Conservation (phyloP, 768 basidiomycete genomes). For the Boletus eberwhitei region DNA sequence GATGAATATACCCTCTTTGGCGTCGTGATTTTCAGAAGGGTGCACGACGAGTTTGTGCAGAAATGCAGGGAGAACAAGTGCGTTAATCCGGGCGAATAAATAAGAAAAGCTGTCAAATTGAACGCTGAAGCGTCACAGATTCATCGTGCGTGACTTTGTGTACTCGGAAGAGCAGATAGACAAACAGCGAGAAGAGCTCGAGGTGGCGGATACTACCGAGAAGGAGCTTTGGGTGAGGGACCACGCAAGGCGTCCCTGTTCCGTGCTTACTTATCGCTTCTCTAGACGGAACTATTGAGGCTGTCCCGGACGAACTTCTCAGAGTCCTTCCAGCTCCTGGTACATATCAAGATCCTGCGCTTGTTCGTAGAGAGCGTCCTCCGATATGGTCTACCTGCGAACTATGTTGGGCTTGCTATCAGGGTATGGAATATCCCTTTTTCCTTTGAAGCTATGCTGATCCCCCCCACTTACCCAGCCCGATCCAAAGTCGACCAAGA, state of each 20-base stretch:
- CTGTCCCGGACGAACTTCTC: conserved; percentile 94
- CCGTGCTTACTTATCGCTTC: background rate
- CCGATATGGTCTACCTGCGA: conserved; percentile 91
- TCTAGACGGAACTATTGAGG: conserved; percentile 85
- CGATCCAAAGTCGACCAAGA: conserved; percentile 80
- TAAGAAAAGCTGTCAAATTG: background rate
- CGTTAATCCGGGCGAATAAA: conserved; percentile 19
- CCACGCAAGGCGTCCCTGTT: background rate
- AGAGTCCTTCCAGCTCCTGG: conserved; percentile 90
- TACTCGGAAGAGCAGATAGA: conserved; percentile 79
- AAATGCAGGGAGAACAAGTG: conserved; percentile 96
- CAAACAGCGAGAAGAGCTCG: conserved; percentile 79
- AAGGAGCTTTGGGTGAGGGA: conserved; percentile 92
- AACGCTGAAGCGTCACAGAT: conserved; percentile 46
- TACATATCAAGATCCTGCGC: conserved; percentile 88
- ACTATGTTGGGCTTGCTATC: conserved; percentile 77
- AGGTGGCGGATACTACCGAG: conserved; percentile 79
- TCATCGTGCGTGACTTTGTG: conserved; percentile 90
- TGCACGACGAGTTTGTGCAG: conserved; percentile 90
- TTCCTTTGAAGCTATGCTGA: background rate
- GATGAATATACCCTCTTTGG: conserved; percentile 85
- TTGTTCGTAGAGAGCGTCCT: conserved; percentile 94
- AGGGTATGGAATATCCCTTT: conserved; percentile 49
- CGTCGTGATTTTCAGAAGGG: conserved; percentile 85
- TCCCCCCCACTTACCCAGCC: conserved; percentile 48